These are phyloP conservation scores for Blastobotrys serpentis DNA, from an alignment of 1,139 yeast genomes.

Conservation along the genomic window DNA sequence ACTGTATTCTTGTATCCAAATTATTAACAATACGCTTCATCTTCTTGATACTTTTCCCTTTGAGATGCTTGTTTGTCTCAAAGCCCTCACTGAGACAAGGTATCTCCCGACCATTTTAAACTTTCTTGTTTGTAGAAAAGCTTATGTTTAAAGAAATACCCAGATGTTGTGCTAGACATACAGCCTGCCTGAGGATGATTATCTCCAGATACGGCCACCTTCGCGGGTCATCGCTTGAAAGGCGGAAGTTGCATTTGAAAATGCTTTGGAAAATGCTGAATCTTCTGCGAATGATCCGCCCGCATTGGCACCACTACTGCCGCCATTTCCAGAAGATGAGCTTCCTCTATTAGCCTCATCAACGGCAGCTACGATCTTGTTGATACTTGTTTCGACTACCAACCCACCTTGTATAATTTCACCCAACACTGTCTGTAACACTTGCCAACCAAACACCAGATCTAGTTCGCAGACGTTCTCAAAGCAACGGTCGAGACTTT, in stretches of 20 bases:
- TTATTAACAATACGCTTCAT: conserved; percentile 5
- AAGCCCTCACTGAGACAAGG: conserved; percentile 4
- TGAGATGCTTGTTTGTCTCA: conserved; percentile 2
- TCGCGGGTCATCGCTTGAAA: conserved; percentile 49
- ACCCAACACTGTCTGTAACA: conserved; percentile 75
- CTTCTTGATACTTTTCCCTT: not conserved
- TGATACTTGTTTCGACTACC: conserved; percentile 94
- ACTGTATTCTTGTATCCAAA: not conserved
- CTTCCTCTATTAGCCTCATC: conserved; percentile 43
- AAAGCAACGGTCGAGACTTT: conserved; percentile 88
- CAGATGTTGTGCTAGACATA: too few relatives aligned
- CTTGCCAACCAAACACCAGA: conserved; percentile 96
- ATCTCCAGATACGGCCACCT: conserved; percentile 44
- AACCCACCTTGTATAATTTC: conserved; percentile 97
- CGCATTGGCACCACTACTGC: conserved; percentile 16
- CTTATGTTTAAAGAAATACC: not conserved
- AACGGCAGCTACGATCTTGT: conserved; percentile 71
- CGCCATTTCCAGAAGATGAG: conserved; percentile 15
- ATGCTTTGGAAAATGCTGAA: conserved; percentile 32
- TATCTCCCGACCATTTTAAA: not conserved
- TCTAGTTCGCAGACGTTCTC: conserved; percentile 94
- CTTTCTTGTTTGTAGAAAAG: not conserved
- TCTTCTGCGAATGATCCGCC: conserved; percentile 19
- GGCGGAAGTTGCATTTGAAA: conserved; percentile 43
- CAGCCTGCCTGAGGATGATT: too few relatives aligned